Base-by-base conservation (phyloP, 352 stramenopile genomes). In the Phytophthora sp. region DNA sequence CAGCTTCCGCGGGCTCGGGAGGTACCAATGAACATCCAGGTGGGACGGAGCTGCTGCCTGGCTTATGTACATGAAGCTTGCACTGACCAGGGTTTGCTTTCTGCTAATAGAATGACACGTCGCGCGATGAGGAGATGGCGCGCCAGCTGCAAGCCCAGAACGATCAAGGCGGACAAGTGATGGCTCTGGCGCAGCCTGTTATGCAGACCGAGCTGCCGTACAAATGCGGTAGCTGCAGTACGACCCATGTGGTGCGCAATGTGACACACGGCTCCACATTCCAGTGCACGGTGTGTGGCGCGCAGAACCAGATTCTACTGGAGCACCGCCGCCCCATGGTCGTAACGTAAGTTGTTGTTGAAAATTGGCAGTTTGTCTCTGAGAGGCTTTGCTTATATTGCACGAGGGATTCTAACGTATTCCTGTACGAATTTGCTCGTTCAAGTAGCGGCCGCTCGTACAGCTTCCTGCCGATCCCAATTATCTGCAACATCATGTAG, bases 401-500 rank as follows among this genome's bases (percentile, higher is more conserved):
- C 8, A 49, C 8, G 21, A 24, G 4, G 18, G 31, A 27, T 24
- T 12, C 24, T 58, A 49, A 58, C 12, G 24, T 41, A 13, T 26
- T 29, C n/a, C 23, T 29, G 3, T 49, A 18, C 50, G 29, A 27
- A 16, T 21, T 24, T 38, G 35, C 15, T 38, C 6, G 49, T 21
- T 6, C 35, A 33, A 82, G 66, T n/a, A 74, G 68, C 2, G 63
- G 51, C 13, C 62, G 51, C 39, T 77, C 63, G 36, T 82, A 66
- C 53, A 47, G 78, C 31, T 83, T 82, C 46, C 42, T 93, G 9
- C 84, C 84, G 29, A 72, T 93, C 33, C 84, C 84, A 15, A 63
- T 93, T 44, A 75, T 93, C 42, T 93, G 84, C 72, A 75, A 27
- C 57, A 77, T 91, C 52, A 84, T 86, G 81, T 90, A 68, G 55